Conservation (phyloP, 2,329 filamentous ascomycete genomes). For the Pseudogymnoascus sp. region DNA sequence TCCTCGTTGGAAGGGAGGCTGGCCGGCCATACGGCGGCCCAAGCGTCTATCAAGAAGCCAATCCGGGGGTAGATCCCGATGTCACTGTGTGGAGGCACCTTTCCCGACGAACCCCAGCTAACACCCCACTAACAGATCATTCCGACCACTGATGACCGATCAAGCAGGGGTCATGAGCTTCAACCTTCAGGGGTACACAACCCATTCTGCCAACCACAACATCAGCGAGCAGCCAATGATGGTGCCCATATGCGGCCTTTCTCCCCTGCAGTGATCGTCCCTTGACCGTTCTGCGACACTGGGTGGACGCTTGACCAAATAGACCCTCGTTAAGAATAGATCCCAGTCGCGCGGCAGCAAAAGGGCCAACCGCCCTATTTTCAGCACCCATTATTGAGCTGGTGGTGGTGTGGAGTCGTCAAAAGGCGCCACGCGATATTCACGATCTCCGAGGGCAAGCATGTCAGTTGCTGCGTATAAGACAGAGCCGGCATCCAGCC, state of each 20-base stretch:
- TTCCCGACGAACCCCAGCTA: not conserved
- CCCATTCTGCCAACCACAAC: not conserved
- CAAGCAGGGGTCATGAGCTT: not conserved
- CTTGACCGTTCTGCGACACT: constrained; percentile 7
- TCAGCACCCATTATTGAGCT: not conserved
- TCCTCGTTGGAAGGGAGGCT: not conserved
- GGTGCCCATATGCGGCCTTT: not conserved
- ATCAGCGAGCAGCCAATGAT: not conserved
- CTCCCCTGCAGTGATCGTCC: not conserved
- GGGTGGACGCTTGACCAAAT: constrained; percentile 1
- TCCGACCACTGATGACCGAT: not conserved
- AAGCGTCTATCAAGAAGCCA: constrained; percentile 8
- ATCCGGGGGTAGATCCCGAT: constrained; percentile 6
- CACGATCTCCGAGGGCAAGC: constrained; percentile 3
- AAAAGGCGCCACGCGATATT: constrained; percentile 8
- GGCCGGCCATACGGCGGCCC: not conserved
- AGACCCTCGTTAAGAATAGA: constrained; percentile 9
- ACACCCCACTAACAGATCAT: not conserved
- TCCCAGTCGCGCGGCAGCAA: constrained; percentile 6
- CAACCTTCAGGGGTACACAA: constrained; percentile 1
- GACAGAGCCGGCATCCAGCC: not conserved
- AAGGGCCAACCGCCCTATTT: constrained; percentile 5
- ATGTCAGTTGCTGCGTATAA: not conserved
- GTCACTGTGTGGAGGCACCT: constrained; percentile 5
- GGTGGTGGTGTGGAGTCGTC: not conserved